These are phyloP conservation scores for Pleurotus ostreatus DNA, from an alignment of 768 basidiomycete genomes.

Conservation along the genomic window DNA sequence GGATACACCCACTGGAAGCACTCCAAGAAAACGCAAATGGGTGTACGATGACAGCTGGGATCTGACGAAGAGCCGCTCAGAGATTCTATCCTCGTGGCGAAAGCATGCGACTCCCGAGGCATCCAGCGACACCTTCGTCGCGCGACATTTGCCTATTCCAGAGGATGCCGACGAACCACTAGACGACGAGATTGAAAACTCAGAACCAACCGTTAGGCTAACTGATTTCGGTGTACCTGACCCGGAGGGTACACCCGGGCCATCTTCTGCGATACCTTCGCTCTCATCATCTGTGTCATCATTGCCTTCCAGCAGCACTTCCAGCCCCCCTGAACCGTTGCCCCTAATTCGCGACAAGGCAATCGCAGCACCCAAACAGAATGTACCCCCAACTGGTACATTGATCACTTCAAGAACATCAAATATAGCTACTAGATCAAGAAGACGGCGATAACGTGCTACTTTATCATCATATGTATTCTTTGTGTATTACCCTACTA, in stretches of 20 bases:
- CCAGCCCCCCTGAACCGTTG: conserved; percentile 15
- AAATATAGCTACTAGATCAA: conserved; percentile 34
- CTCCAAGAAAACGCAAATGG: conserved; percentile 75
- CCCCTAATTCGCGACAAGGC: conserved; percentile 11
- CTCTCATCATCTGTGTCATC: conserved; percentile 38
- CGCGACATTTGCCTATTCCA: conserved; percentile 30
- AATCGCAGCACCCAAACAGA: conserved; percentile 2
- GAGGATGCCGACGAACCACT: conserved; percentile 24
- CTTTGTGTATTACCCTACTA: neutral
- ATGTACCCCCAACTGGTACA: conserved; percentile 23
- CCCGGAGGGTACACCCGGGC: conserved; percentile 7
- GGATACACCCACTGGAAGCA: conserved; percentile 66
- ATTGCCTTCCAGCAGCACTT: conserved; percentile 25
- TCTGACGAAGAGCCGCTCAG: conserved; percentile 59
- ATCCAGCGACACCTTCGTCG: conserved; percentile 32
- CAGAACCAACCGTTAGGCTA: conserved; percentile 1
- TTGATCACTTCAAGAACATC: conserved; percentile 38
- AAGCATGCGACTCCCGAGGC: conserved; percentile 22
- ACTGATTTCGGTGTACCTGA: conserved; percentile 1
- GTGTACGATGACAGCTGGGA: conserved; percentile 70
- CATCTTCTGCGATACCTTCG: conserved; percentile 24
- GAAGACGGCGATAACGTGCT: conserved; percentile 23
- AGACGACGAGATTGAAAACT: conserved; percentile 16
- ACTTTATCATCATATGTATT: conserved; percentile 8
- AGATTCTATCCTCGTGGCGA: conserved; percentile 52